Evolutionary conservation across 2,329 filamentous ascomycete genomes (phyloP), one percentile per base, ranked within the genome.

Genomic region (Sclerotinia spermophila): DNA sequence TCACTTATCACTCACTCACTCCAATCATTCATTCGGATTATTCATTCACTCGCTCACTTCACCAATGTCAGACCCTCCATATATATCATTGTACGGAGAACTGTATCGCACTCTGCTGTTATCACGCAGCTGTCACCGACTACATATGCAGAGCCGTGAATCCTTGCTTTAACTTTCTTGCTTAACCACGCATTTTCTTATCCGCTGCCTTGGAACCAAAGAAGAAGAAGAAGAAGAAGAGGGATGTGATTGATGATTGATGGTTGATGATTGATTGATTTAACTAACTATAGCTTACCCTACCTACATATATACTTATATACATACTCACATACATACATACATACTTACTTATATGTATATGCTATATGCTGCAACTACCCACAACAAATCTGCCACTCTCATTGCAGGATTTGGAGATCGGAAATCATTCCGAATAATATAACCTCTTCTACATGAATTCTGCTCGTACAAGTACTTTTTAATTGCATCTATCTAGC

Each of bases 381-480:
- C 30, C 62, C 62, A 35, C 8, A 11, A 38, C 61, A 65, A 51
- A 65, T 51, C 61, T 65, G 44, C 44, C 51, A 51, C 61, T 65
- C 30, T 51, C 13, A 30, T 38, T 65, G 53, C 65, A 67, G 51
- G 51, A 67, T 58, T 67, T 58, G 51, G 27, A 27, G 44, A 58
- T 48, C 38, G 51, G 65, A 27, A 58, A 30, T 38, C 64, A 56
- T 67, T n/a, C 64, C 61, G 44, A 64, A 33, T 13, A 53, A 40
- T 53, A 40, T 30, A 40, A 27, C 62, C 30, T 65, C 62, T 40
- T 65, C 45, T 53, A 68, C 51, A 68, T 48, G 67, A 35, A 42
- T 48, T 38, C 27, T 24, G n/a, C 55, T 60, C 67, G 40, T 42
- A 40, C 67, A 35, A 61, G 56, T 53, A 61, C 67, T 40, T 45